These are phyloP conservation scores for Phytophthora rubi DNA, from an alignment of 352 stramenopile species.

Conservation along the genomic window DNA sequence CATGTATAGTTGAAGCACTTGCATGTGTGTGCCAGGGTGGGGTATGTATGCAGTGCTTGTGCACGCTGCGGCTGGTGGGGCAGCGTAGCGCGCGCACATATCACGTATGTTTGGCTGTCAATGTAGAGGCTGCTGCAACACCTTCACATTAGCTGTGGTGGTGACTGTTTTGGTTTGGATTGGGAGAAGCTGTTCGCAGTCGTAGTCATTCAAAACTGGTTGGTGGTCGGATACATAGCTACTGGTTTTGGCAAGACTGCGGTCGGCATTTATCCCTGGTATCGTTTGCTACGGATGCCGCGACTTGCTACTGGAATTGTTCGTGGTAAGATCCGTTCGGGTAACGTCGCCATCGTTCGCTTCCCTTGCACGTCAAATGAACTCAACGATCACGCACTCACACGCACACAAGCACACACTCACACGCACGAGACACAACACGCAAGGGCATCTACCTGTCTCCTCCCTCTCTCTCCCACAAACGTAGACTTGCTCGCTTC, in stretches of 20 bases:
- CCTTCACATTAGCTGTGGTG: background rate
- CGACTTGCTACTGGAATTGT: constrained; percentile 2
- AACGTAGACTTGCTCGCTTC: background rate
- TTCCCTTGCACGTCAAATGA: constrained; percentile 18
- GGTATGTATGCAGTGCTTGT: no score
- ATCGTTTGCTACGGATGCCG: background rate
- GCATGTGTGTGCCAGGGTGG: background rate
- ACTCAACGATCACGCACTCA: constrained; percentile 16
- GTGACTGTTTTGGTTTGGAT: background rate
- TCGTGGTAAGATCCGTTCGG: background rate
- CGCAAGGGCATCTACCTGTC: constrained; percentile 27
- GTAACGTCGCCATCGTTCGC: background rate
- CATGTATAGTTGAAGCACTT: background rate
- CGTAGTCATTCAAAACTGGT: constrained; percentile 30
- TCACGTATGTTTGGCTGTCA: no score
- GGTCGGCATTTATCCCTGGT: background rate
- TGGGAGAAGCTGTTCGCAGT: constrained; percentile 12
- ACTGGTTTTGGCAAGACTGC: constrained; percentile 1
- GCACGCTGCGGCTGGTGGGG: no score
- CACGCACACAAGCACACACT: constrained; percentile 27
- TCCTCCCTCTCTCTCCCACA: constrained; percentile 2
- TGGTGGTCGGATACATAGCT: constrained; percentile 5
- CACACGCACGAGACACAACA: constrained; percentile 33
- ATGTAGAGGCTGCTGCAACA: background rate
- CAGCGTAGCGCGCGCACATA: no score